Evolutionary conservation across 2,329 filamentous ascomycete genomes (phyloP).

Genomic region (Phialophora tarda): DNA sequence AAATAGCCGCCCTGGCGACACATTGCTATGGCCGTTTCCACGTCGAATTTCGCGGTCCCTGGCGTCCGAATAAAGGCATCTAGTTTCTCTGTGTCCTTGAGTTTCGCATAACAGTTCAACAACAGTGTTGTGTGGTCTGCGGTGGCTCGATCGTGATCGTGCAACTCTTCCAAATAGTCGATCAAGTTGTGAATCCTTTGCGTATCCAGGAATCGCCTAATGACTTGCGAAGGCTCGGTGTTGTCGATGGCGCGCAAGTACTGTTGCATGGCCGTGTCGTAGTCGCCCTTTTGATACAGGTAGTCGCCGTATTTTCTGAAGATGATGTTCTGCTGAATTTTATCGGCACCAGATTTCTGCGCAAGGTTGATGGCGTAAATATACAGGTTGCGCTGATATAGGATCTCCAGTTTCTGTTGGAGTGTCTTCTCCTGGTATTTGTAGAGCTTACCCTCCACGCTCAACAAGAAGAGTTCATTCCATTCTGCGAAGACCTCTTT

Average conservation of each 20-base stretch:
- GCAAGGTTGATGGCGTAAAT: slow-evolving; percentile 90
- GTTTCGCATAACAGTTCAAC: slow-evolving; percentile 95
- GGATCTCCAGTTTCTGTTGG: slow-evolving; percentile 86
- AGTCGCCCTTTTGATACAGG: slow-evolving; percentile 92
- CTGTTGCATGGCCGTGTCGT: slow-evolving; percentile 98
- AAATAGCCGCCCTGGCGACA: slow-evolving; percentile 96
- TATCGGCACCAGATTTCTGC: slow-evolving; percentile 82
- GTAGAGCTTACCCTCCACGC: slow-evolving; percentile 88
- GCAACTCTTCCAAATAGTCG: slow-evolving; percentile 93
- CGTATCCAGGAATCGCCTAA: slow-evolving; percentile 95
- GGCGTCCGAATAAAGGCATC: slow-evolving; percentile 97
- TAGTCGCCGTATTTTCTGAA: slow-evolving; percentile 94
- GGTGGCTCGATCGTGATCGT: slow-evolving; percentile 90
- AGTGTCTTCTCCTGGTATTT: slow-evolving; percentile 90
- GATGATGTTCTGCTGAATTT: slow-evolving; percentile 84
- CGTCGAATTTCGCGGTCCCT: slow-evolving; percentile 91
- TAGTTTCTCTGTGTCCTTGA: slow-evolving; percentile 95
- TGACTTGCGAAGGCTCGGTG: slow-evolving; percentile 94
- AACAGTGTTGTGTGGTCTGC: slow-evolving; percentile 93
- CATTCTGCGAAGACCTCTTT: slow-evolving; percentile 83
- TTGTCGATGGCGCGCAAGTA: slow-evolving; percentile 96
- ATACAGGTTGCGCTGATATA: slow-evolving; percentile 93
- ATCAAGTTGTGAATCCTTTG: slow-evolving; percentile 98
- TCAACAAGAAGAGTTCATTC: slow-evolving; percentile 90
- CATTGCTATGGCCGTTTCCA: slow-evolving; percentile 97